phyloP scores from a whole-genome alignment of 768 basidiomycete genomes.

The Serpula lacrymans region DNA sequence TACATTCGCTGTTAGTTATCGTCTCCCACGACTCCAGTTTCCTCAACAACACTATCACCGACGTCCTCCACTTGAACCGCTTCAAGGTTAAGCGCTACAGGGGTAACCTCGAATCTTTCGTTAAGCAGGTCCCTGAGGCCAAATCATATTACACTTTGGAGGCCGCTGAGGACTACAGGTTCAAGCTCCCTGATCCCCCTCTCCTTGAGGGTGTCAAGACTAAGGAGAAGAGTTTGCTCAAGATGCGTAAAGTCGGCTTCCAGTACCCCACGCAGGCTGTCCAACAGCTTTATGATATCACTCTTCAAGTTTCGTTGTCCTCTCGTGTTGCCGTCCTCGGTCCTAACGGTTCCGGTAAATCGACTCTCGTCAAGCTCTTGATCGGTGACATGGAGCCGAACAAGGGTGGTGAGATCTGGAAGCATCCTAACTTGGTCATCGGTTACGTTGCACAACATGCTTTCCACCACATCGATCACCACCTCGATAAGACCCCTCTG shows the following conservation, averaged over 20 bases:
- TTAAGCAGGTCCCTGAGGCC: constrained; percentile 92
- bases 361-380: constrained; percentile 93
- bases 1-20: constrained; percentile 67
- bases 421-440: constrained; percentile 99
- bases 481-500: constrained; percentile 97
- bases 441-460: constrained; percentile 99
- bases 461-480: constrained; percentile 98
- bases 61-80: constrained; percentile 95
- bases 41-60: constrained; percentile 98
- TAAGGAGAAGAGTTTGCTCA: constrained; percentile 94
- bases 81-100: constrained; percentile 96
- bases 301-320: constrained; percentile 94
- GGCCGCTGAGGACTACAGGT: constrained; percentile 95
- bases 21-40: constrained; percentile 97
- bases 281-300: constrained; percentile 92
- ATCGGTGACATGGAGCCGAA: constrained; percentile 96
- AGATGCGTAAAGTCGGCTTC: constrained; percentile 98
- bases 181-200: constrained; percentile 96
- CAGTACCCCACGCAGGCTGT: constrained; percentile 85
- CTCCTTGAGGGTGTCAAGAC: constrained; percentile 99
- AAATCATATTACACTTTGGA: constrained; percentile 97
- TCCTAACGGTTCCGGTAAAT: constrained; percentile 98
- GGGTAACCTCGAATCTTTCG: constrained; percentile 93
- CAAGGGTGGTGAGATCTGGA: constrained; percentile 97
- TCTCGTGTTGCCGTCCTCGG: constrained; percentile 98